Evolutionary conservation across 441 rosid species (phyloP).

Genomic region (Erodium chrysanthum): DNA sequence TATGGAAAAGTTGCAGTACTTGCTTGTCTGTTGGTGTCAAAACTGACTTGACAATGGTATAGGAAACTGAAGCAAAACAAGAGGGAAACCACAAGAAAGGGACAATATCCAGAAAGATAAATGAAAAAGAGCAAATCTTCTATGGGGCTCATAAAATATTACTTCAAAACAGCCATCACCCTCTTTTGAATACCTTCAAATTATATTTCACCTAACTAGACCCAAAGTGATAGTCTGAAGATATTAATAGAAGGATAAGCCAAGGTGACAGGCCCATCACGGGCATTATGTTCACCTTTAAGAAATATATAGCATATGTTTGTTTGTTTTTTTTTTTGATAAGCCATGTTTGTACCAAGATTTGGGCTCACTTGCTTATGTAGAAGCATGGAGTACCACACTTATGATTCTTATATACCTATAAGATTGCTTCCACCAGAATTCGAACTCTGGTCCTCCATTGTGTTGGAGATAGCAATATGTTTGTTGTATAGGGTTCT

Average conservation of each 20-base stretch:
- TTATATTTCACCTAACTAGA: neutral
- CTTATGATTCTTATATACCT: too few relatives aligned
- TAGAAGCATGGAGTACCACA: too few relatives aligned
- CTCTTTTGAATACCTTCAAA: neutral
- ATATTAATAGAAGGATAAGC: neutral
- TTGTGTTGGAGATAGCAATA: too few relatives aligned
- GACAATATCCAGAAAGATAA: neutral
- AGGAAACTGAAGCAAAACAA: neutral
- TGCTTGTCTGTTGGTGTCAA: neutral
- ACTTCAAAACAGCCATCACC: neutral
- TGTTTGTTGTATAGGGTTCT: neutral
- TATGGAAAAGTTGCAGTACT: neutral
- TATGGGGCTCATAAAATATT: slow-evolving; percentile 4
- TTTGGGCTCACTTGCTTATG: too few relatives aligned
- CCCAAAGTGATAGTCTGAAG: neutral
- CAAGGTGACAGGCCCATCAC: neutral
- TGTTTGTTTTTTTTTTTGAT: too few relatives aligned
- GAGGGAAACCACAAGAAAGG: neutral
- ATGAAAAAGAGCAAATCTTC: neutral
- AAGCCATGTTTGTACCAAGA: too few relatives aligned
- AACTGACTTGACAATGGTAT: neutral
- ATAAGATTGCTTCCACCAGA: too few relatives aligned
- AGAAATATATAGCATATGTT: slow-evolving; percentile 5
- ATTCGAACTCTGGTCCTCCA: too few relatives aligned
- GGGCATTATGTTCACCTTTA: neutral